These are phyloP conservation scores for Ampelomyces quisqualis DNA, from an alignment of 2,329 filamentous ascomycete genomes.

Conservation along the genomic window DNA sequence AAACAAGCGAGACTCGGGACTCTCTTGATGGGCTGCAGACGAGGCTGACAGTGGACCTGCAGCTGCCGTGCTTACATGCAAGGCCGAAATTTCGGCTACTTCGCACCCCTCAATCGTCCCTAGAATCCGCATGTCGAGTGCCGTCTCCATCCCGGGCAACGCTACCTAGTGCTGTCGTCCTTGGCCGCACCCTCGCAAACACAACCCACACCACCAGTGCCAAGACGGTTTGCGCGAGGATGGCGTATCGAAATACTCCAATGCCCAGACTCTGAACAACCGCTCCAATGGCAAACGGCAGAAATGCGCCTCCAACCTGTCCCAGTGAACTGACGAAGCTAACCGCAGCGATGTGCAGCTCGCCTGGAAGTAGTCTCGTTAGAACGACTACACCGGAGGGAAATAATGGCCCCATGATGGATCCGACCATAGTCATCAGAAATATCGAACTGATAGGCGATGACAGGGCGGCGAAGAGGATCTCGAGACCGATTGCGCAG, in stretches of 20 bases:
- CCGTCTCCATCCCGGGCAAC: no score
- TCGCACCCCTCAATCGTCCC: constrained; percentile 3
- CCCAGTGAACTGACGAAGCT: constrained; percentile 50
- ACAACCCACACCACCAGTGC: constrained; percentile 27
- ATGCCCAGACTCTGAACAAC: constrained; percentile 45
- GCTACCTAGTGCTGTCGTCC: not conserved
- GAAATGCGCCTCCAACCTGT: constrained; percentile 47
- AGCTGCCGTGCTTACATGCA: no score
- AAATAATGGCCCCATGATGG: constrained; percentile 48
- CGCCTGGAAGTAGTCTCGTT: constrained; percentile 40
- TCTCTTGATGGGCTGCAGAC: no score
- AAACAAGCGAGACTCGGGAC: no score
- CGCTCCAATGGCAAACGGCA: constrained; percentile 50
- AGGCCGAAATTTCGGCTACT: no score
- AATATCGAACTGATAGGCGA: constrained; percentile 29
- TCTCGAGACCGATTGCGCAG: constrained; percentile 20
- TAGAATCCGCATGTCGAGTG: no score
- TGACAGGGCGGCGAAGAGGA: constrained; percentile 21
- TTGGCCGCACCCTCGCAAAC: constrained; percentile 15
- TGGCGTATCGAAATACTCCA: constrained; percentile 39
- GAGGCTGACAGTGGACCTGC: no score
- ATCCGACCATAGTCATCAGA: constrained; percentile 40
- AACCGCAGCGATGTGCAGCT: constrained; percentile 48
- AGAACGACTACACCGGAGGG: constrained; percentile 47
- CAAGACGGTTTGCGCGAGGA: constrained; percentile 24